A percentile compares a stretch with the other conserved stretches of the same genome.
Evolutionary conservation across 495 filamentous ascomycete genomes (phyloP).

Genomic region (Trichoderma gamsii): DNA sequence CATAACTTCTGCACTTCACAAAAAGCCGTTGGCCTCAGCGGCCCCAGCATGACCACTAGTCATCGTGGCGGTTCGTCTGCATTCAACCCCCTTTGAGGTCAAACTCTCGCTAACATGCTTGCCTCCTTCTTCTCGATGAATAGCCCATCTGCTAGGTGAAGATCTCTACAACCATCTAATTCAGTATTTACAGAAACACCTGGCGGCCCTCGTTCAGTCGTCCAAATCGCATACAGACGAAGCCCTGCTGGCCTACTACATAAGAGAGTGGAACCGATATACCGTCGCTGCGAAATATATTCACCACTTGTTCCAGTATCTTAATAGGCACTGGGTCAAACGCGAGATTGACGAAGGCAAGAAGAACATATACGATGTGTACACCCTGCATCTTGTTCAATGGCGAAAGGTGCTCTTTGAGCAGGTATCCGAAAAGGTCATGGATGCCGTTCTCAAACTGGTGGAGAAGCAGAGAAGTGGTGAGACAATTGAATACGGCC

Average conservation of each 20-base stretch:
- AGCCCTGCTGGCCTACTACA: constrained; percentile 89
- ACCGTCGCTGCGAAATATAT: constrained; percentile 93
- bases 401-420: constrained; percentile 91
- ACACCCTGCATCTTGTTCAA: constrained; percentile 89
- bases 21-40: constrained; percentile 60
- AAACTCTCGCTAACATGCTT: background rate
- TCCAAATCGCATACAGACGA: constrained; percentile 80
- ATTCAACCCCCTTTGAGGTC: background rate
- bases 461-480: constrained; percentile 97
- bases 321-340: constrained; percentile 99
- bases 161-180: constrained; percentile 91
- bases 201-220: constrained; percentile 56
- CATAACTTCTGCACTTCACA: constrained; percentile 99
- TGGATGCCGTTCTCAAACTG: constrained; percentile 89
- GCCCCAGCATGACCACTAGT: background rate
- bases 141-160: constrained; percentile 90
- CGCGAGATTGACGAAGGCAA: constrained; percentile 98
- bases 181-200: constrained; percentile 71
- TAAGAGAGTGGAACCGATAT: constrained; percentile 91
- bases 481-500: constrained; percentile 93
- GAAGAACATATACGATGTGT: constrained; percentile 96
- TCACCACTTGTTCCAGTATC: constrained; percentile 93
- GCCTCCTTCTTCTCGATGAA: background rate
- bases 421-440: constrained; percentile 76
- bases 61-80: constrained; percentile 69